Percentiles rank a stretch among this genome's conserved stretches.
Conservation (phyloP, 2,329 filamentous ascomycete genomes). For the Colletotrichum spinosum region DNA sequence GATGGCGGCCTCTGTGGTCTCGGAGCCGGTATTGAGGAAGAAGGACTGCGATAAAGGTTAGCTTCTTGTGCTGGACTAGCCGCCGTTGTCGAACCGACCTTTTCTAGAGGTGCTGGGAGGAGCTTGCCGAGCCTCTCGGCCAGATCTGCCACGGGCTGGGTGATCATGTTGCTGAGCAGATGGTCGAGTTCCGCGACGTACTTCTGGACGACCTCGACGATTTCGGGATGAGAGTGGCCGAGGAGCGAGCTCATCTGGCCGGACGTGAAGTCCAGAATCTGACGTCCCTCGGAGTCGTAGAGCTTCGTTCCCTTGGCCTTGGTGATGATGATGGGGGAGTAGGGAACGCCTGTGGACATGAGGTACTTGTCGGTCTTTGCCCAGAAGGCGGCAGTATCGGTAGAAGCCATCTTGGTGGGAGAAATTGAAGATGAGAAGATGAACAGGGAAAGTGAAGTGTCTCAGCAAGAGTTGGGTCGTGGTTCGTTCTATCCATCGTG, state of each 20-base stretch:
- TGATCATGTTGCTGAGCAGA: conserved; percentile 68
- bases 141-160: conserved; percentile 63
- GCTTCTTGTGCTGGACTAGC: not conserved
- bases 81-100: conserved; percentile 38
- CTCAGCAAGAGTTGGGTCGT: too few species aligned
- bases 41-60: conserved; percentile 50
- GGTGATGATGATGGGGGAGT: conserved; percentile 54
- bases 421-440: not conserved
- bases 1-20: conserved; percentile 70
- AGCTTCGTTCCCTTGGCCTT: conserved; percentile 58
- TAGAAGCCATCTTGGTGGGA: not conserved
- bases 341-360: conserved; percentile 55
- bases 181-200: conserved; percentile 65
- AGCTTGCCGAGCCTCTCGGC: conserved; percentile 60
- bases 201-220: conserved; percentile 61
- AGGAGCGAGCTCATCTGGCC: conserved; percentile 70
- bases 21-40: conserved; percentile 67
- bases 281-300: conserved; percentile 54
- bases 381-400: conserved; percentile 44
- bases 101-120: conserved; percentile 60
- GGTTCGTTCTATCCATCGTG: not conserved
- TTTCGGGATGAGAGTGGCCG: conserved; percentile 68
- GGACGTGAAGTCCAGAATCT: conserved; percentile 69
- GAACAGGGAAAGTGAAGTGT: not conserved
- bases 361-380: conserved; percentile 52